Evolutionary conservation across 2,329 filamentous ascomycete genomes (phyloP).

Genomic region (Xylaria sp.): DNA sequence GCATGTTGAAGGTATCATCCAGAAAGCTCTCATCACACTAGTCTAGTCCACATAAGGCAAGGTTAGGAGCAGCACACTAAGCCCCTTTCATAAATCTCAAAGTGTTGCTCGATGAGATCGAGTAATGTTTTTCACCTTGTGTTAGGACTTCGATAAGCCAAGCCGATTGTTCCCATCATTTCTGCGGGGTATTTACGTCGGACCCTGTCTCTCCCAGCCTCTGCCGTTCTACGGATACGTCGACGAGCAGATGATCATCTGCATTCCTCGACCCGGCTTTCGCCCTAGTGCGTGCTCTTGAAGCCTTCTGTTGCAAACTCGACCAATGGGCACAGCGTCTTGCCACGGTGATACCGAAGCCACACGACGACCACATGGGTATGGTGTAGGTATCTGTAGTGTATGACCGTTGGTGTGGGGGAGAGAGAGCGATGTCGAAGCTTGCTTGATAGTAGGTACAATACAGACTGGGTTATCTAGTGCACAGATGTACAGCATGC

Average conservation of each 20-base stretch:
- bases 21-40: not conserved
- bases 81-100: constrained; percentile 15
- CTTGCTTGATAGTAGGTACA: not conserved
- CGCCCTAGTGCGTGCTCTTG: not conserved
- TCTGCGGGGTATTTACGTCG: constrained; percentile 33
- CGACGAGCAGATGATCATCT: constrained; percentile 29
- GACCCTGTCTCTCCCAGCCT: constrained; percentile 19
- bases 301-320: not conserved
- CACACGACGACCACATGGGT: constrained; percentile 27
- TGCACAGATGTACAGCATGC: not conserved
- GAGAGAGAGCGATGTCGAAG: constrained; percentile 1
- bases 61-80: constrained; percentile 10
- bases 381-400: constrained; percentile 8
- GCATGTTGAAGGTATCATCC: not conserved
- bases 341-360: constrained; percentile 29
- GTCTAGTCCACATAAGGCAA: not conserved
- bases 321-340: constrained; percentile 26
- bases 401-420: constrained; percentile 2
- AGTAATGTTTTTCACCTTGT: constrained; percentile 40
- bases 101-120: constrained; percentile 50
- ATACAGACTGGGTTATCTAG: too few relatives aligned
- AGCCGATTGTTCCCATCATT: constrained; percentile 27
- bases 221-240: not conserved
- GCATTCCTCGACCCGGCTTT: constrained; percentile 7
- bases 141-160: constrained; percentile 41